These are phyloP conservation scores for Hamamelis virginiana DNA, from an alignment of 164 flowering plant genomes.

Conservation along the genomic window DNA sequence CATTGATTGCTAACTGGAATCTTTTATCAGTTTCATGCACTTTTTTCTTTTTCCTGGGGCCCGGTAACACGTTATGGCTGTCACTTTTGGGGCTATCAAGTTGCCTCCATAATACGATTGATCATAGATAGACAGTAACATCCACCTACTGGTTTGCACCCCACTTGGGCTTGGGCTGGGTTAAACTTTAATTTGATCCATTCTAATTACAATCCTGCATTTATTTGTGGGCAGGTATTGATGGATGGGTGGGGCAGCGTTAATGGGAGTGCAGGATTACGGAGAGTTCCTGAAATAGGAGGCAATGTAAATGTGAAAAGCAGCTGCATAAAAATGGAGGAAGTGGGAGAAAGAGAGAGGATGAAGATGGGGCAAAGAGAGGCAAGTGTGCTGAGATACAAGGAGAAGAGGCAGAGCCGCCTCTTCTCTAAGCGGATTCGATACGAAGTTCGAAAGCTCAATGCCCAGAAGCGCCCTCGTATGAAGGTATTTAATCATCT, in stretches of 20 bases:
- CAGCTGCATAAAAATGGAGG: slow-evolving; percentile 4
- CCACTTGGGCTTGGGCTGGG: too few relatives aligned
- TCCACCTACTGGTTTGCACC: too few relatives aligned
- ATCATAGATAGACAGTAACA: too few relatives aligned
- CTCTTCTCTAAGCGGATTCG: slow-evolving; percentile 77
- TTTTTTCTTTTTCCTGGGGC: not conserved
- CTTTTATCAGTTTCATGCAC: not conserved
- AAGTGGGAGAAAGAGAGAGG: slow-evolving; percentile 19
- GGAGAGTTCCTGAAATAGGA: slow-evolving; percentile 49
- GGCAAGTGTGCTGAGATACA: slow-evolving; percentile 78
- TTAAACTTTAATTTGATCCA: too few relatives aligned
- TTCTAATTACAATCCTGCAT: too few relatives aligned
- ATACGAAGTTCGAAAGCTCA: slow-evolving; percentile 75
- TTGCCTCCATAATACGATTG: too few relatives aligned
- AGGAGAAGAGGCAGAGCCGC: slow-evolving; percentile 77
- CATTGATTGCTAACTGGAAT: not conserved
- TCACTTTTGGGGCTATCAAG: too few relatives aligned
- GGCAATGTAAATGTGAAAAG: slow-evolving; percentile 4
- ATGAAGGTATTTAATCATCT: slow-evolving; percentile 52
- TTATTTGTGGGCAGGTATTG: slow-evolving; percentile 13
- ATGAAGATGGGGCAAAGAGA: slow-evolving; percentile 51
- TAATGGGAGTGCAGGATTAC: slow-evolving; percentile 13
- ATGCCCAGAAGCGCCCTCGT: slow-evolving; percentile 85
- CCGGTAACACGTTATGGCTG: too few relatives aligned
- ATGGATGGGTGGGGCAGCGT: slow-evolving; percentile 11